Conservation (phyloP, 2,329 filamentous ascomycete genomes). For the Thelonectria blattea region DNA sequence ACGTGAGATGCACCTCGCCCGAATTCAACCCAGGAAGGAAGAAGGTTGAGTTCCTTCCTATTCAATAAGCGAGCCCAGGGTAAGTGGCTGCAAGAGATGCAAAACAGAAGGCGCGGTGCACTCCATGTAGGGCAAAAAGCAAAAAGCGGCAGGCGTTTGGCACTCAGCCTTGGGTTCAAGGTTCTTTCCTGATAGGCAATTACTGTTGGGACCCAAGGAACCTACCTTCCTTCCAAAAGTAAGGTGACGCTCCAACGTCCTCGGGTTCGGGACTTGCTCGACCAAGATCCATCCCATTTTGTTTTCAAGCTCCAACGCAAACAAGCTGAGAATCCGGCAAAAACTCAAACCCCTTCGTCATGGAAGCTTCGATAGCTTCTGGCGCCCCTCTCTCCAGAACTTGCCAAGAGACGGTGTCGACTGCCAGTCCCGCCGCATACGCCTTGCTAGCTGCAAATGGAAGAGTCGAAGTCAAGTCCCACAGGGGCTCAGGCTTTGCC, state of each 20-base stretch:
- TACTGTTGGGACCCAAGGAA: too few species aligned
- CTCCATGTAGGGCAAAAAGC: conserved; percentile 3
- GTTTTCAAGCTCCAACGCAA: not conserved
- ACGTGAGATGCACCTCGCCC: not conserved
- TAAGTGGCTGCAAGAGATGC: not conserved
- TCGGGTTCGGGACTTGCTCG: not conserved
- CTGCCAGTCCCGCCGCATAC: conserved; percentile 3
- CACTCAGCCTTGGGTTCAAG: conserved; percentile 5
- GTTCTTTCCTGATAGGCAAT: not conserved
- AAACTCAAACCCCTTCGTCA: not conserved
- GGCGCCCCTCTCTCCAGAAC: conserved; percentile 11
- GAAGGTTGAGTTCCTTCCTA: not conserved
- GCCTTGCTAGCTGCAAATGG: not conserved
- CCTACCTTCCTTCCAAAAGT: not conserved
- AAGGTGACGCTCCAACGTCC: not conserved
- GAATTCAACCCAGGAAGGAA: not conserved
- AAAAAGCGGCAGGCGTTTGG: conserved; percentile 12
- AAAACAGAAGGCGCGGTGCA: not conserved
- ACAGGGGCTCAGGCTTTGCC: conserved; percentile 10
- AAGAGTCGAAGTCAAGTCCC: not conserved
- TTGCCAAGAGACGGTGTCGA: not conserved
- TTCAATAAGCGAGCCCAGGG: not conserved
- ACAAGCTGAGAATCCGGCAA: not conserved
- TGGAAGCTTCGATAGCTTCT: conserved; percentile 25
- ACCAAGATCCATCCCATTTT: not conserved